Base-by-base conservation (phyloP, 805 yeast species). In the Yamadazyma insecticola region DNA sequence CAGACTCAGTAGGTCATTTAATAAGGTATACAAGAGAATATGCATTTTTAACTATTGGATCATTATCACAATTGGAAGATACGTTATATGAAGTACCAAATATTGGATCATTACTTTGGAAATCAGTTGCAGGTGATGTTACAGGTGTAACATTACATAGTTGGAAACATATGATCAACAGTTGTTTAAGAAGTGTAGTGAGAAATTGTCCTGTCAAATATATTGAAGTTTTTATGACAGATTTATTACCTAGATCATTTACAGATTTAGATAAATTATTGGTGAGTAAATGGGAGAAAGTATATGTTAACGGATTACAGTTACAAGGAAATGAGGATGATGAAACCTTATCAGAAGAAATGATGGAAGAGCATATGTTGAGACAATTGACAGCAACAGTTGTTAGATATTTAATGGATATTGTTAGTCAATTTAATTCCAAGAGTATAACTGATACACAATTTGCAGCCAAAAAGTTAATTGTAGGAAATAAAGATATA, bases 1-100 rank as follows among this genome's bases (percentile, higher is more conserved):
- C 98, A 0, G 97, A 94, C 53, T 83, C 95, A 10, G 95, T 92
- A 10, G 99, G 98, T 12, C 97, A 92, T 55, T 85, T 87, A 48
- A 81, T 92, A 11, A 70, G 98, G 47, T 92, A 94, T 51, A 92
- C 98, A 0, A 74, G 98, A 44, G 98, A 92, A 56, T 92, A 94
- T 53, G 95, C 96, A 2, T 84, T 88, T 51, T 60, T 90, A 41
- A 86, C 97, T 1, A 70, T 92, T 21, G 89, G 94, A 12, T 85
- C 96, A 2, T 82, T 92, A 30, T 76, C 96, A 0, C 90, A 86
- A 47, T 67, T 92, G 33, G 97, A 92, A 29, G 94, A 81, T 37
- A 83, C 96, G 0, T 67, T 92, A 39, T 92, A 85, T 48, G 89
- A 81, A 39, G 76, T 89, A 26, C 96, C 96, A 2, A 78, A 78